Evolutionary conservation across 192 early-diverging fungal species (phyloP).

Genomic region (Coemansia sp.): DNA sequence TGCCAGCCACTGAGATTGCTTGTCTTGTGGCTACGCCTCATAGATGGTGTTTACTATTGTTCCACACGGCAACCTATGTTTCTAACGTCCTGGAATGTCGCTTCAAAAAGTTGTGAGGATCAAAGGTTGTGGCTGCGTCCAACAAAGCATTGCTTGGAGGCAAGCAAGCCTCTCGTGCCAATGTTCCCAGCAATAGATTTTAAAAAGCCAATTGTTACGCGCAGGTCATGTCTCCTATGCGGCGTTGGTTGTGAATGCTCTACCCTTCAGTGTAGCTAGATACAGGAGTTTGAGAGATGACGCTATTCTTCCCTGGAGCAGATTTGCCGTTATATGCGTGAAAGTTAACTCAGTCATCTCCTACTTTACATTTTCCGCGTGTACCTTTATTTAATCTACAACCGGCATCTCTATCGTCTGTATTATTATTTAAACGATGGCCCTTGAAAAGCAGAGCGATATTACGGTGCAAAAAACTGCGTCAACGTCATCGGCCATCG

Average conservation of each 20-base stretch:
- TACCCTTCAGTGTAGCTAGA: neutral
- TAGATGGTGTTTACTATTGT: neutral
- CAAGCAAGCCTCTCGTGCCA: neutral
- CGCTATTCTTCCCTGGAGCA: neutral
- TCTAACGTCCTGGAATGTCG: neutral
- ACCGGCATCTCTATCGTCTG: neutral
- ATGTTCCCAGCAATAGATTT: neutral
- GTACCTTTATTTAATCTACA: neutral
- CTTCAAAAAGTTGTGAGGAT: neutral
- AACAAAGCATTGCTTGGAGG: neutral
- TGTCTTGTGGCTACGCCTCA: neutral
- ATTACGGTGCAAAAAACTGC: neutral
- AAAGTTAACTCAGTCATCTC: neutral
- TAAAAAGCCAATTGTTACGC: neutral
- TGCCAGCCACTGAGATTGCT: neutral
- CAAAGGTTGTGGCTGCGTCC: neutral
- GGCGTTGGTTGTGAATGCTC: neutral
- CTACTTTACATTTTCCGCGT: neutral
- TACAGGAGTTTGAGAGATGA: neutral
- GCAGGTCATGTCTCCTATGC: neutral
- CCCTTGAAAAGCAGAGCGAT: neutral
- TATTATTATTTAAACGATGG: neutral
- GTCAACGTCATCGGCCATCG: neutral
- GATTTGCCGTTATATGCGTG: neutral
- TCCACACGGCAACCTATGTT: too few species aligned